These are phyloP conservation scores for Aspergillus novofumigatus DNA, from an alignment of 2,329 filamentous ascomycete species.

Conservation along the genomic window DNA sequence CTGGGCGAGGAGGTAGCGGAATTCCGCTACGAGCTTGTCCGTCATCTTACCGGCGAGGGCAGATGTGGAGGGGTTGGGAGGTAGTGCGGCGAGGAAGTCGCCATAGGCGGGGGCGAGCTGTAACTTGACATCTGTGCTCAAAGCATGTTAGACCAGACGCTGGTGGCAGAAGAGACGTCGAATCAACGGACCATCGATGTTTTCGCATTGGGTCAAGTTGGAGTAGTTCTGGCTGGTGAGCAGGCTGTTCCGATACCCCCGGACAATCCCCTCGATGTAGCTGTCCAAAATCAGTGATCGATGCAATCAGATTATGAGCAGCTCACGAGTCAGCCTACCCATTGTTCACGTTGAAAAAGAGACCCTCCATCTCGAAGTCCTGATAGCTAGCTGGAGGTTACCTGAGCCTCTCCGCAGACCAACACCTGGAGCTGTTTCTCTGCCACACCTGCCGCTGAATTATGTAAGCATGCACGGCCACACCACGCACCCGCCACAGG, in stretches of 20 bases:
- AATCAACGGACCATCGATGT: slow-evolving; percentile 71
- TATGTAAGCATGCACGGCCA: slow-evolving; percentile 29
- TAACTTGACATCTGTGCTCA: slow-evolving; percentile 78
- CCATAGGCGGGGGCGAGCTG: slow-evolving; percentile 96
- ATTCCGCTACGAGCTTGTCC: slow-evolving; percentile 96
- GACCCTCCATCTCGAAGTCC: slow-evolving; percentile 68
- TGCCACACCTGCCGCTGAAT: slow-evolving; percentile 11
- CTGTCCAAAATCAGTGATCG: slow-evolving; percentile 45
- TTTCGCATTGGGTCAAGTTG: slow-evolving; percentile 97
- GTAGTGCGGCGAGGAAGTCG: slow-evolving; percentile 89
- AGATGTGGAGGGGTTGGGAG: slow-evolving; percentile 95
- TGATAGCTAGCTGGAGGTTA: slow-evolving; percentile 12
- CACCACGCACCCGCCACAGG: slow-evolving; percentile 24
- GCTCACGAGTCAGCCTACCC: slow-evolving; percentile 56
- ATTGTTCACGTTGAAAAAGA: slow-evolving; percentile 92
- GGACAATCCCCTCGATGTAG: slow-evolving; percentile 95
- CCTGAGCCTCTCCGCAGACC: slow-evolving; percentile 16
- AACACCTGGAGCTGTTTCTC: not conserved
- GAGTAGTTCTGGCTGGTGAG: slow-evolving; percentile 86
- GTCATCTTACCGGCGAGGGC: slow-evolving; percentile 91
- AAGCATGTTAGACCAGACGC: not conserved
- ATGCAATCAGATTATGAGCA: not conserved
- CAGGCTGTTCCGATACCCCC: slow-evolving; percentile 91
- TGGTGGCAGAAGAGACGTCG: slow-evolving; percentile 4
- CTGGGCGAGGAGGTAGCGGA: slow-evolving; percentile 92